phyloP scores from a whole-genome alignment of 805 yeast genomes.

The Zygosaccharomyces bailii region DNA sequence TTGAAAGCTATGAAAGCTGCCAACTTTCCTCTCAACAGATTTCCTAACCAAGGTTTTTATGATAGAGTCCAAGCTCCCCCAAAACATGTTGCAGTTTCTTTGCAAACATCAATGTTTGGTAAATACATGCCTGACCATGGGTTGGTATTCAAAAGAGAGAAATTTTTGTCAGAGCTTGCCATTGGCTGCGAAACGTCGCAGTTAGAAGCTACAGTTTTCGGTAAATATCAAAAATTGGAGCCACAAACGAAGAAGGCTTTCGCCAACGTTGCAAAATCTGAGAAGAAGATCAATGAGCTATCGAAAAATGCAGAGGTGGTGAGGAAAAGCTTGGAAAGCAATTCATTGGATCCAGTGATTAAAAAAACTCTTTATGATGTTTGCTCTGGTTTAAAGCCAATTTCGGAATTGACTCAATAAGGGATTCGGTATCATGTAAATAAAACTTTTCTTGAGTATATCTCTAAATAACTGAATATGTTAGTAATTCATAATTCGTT shows the following conservation, averaged over 20 bases:
- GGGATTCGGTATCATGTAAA: conserved; percentile 3
- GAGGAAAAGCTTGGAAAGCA: conserved; percentile 26
- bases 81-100: conserved; percentile 26
- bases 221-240: conserved; percentile 22
- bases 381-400: conserved; percentile 33
- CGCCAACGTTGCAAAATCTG: conserved; percentile 18
- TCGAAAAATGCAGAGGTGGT: conserved; percentile 23
- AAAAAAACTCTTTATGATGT: conserved; percentile 26
- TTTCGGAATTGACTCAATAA: conserved; percentile 23
- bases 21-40: conserved; percentile 28
- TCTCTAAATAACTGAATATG: background rate
- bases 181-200: conserved; percentile 15
- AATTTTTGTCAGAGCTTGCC: conserved; percentile 23
- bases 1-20: conserved; percentile 21
- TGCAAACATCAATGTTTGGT: conserved; percentile 64
- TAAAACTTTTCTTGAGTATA: conserved; percentile 3
- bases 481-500: conserved; percentile 2
- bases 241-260: conserved; percentile 15
- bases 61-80: conserved; percentile 9
- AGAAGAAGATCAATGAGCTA: conserved; percentile 18
- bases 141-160: conserved; percentile 25
- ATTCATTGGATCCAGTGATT: conserved; percentile 15
- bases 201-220: conserved; percentile 21
- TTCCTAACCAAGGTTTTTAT: conserved; percentile 22
- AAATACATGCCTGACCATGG: conserved; percentile 60